Evolutionary conservation across 2,329 filamentous ascomycete genomes (phyloP), one percentile per base, ranked within the genome.

Genomic region (Dendrostoma leiphaemia): DNA sequence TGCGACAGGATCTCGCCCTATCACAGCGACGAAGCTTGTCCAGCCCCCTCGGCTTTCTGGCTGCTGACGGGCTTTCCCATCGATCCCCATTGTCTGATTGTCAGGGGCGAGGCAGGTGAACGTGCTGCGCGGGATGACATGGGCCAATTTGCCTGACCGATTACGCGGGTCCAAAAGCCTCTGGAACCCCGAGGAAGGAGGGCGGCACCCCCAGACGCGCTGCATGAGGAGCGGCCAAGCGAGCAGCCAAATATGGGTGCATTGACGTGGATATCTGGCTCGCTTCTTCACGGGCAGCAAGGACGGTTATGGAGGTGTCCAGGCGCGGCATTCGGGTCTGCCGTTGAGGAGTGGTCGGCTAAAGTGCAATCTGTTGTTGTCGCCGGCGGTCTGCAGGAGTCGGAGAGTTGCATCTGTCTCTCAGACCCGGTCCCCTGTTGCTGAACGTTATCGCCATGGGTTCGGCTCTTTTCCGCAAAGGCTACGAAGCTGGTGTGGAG

Each of bases 61-160:
- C 49, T 37, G 43, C 53, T 48, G 48, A 44, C 43, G 38, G 48
- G 53, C 35, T 56, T n/a, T n/a, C n/a, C n/a, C 34, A 7, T 12
- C 34, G 17, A 2, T n/a, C 35, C 17, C 35, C 21, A 4, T 19
- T n/a, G n/a, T n/a, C n/a, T n/a, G n/a, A n/a, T 9, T 23, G 10
- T 7, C 4, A 6, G 19, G 19, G 37, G 38, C 6, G 12, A 41
- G 12, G 23, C 13, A 21, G 21, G 23, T 23, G 24, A 21, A 26
- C 7, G 21, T 23, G 26, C 21, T 12, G 31, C 13, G 46, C 32
- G 32, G 32, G 46, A n/a, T 23, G 46, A 26, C 46, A 29, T 17
- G 15, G 17, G 15, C 7, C 3, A 23, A 10, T 23, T 28, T 12
- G 4, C 47, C 47, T 31, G 35, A 48, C 46, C 46, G 46, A n/a